Evolutionary conservation across 441 rosid genomes (phyloP).

Genomic region (Populus hybrid): DNA sequence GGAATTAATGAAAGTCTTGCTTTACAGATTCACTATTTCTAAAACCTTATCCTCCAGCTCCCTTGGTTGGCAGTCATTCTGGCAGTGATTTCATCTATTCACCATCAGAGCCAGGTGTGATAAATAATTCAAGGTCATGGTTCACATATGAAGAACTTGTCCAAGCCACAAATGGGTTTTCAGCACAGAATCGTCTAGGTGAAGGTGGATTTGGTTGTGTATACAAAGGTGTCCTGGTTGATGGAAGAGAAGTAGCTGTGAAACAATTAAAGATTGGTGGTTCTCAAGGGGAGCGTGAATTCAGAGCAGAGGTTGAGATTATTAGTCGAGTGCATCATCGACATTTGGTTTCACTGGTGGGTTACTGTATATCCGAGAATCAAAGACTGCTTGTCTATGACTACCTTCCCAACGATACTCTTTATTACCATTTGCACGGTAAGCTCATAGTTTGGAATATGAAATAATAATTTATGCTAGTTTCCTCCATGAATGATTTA

Average conservation of each 20-base stretch:
- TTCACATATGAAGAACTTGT: constrained; percentile 73
- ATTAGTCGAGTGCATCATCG: constrained; percentile 92
- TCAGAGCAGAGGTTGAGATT: constrained; percentile 89
- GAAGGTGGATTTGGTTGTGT: constrained; percentile 98
- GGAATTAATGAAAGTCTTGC: constrained; percentile 19
- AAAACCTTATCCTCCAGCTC: constrained; percentile 41
- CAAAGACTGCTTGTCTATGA: constrained; percentile 88
- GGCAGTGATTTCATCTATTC: constrained; percentile 41
- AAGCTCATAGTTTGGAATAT: constrained; percentile 19
- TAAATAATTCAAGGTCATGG: constrained; percentile 62
- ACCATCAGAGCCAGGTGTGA: constrained; percentile 49
- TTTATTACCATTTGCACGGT: constrained; percentile 90
- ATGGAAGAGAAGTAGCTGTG: constrained; percentile 82
- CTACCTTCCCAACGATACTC: constrained; percentile 75
- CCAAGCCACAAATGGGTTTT: constrained; percentile 69
- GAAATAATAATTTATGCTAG: neutral
- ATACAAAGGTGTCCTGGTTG: constrained; percentile 69
- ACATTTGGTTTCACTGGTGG: constrained; percentile 89
- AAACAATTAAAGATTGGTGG: constrained; percentile 87
- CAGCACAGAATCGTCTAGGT: constrained; percentile 66
- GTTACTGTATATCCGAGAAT: constrained; percentile 77
- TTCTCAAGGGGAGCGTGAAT: constrained; percentile 90
- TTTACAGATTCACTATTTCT: constrained; percentile 42
- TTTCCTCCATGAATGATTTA: neutral
- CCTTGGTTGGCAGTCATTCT: constrained; percentile 33